A percentile compares a stretch with the other conserved stretches of the same genome.
phyloP scores from a whole-genome alignment of 2,329 filamentous ascomycete species.

The Aspergillus sp. region DNA sequence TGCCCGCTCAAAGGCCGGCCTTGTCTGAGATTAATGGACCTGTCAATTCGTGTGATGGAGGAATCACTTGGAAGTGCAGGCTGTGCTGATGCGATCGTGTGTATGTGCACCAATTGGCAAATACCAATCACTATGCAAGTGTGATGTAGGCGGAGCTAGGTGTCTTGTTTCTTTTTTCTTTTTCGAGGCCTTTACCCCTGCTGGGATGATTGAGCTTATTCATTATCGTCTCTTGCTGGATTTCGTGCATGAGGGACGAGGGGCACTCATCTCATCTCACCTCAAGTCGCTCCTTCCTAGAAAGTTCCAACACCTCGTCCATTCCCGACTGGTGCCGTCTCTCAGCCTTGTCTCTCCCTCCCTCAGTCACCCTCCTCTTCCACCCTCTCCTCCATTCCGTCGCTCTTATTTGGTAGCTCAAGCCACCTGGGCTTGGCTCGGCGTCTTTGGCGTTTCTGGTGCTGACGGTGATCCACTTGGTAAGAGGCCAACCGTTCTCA shows the following conservation, averaged over 20 bases:
- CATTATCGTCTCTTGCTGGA: not conserved
- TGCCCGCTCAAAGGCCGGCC: not conserved
- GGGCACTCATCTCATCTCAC: not conserved
- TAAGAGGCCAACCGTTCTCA: not conserved
- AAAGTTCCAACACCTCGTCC: not conserved
- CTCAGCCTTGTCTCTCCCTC: not conserved
- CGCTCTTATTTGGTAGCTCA: not conserved
- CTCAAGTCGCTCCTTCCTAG: not conserved
- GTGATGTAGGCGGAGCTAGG: not conserved
- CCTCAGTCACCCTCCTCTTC: not conserved
- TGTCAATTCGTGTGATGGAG: not conserved
- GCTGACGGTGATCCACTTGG: slow-evolving; percentile 2
- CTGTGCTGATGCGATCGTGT: slow-evolving; percentile 2
- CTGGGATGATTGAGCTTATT: slow-evolving; percentile 8
- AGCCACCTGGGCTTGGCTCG: not conserved
- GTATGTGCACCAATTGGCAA: not conserved
- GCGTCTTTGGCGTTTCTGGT: slow-evolving; percentile 3
- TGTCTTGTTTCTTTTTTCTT: not conserved
- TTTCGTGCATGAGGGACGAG: slow-evolving; percentile 7
- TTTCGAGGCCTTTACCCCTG: not conserved
- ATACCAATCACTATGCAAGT: not conserved
- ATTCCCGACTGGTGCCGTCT: not conserved
- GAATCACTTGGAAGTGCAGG: not conserved
- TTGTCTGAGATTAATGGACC: slow-evolving; percentile 1
- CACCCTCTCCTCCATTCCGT: not conserved